Conservation (phyloP, 306 rosid species). For the Coriaria nepalensis region DNA sequence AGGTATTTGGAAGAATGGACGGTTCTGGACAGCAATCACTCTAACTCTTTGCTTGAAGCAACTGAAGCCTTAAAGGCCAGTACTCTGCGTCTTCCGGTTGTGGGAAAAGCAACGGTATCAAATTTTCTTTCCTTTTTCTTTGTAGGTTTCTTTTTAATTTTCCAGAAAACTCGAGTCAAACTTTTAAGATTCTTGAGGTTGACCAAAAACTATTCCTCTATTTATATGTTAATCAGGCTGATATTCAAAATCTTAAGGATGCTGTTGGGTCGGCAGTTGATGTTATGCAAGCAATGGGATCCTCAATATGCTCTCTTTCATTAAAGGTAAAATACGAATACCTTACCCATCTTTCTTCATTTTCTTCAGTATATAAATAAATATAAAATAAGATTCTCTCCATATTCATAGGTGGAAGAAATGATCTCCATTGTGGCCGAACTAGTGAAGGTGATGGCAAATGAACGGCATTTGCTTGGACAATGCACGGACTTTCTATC, state of each 20-base stretch:
- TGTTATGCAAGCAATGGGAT: slow-evolving; percentile 90
- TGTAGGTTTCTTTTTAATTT: not conserved
- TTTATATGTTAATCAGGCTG: slow-evolving; percentile 46
- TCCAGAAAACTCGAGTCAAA: slow-evolving; percentile 3
- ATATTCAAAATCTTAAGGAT: slow-evolving; percentile 77
- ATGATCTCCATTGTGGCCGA: slow-evolving; percentile 17
- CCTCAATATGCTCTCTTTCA: slow-evolving; percentile 72
- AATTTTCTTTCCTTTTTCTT: not conserved
- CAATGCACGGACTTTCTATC: slow-evolving; percentile 18
- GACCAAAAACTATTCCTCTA: slow-evolving; percentile 7
- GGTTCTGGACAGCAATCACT: slow-evolving; percentile 81
- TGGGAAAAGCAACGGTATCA: slow-evolving; percentile 75
- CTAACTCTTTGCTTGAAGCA: slow-evolving; percentile 86
- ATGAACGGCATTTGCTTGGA: slow-evolving; percentile 14
- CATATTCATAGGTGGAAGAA: slow-evolving; percentile 14
- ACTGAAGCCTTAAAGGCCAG: slow-evolving; percentile 97
- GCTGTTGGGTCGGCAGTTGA: slow-evolving; percentile 93
- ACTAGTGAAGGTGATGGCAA: slow-evolving; percentile 16
- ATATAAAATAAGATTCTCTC: not conserved
- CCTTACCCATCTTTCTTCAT: slow-evolving; percentile 2
- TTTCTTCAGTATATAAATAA: no score
- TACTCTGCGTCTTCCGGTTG: slow-evolving; percentile 91
- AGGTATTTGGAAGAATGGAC: slow-evolving; percentile 89
- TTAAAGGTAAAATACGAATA: slow-evolving; percentile 41
- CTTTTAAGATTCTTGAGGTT: not conserved